Evolutionary conservation across 176 grass and related monocot species (phyloP), one percentile per base, ranked within the genome.

Genomic region (Eleusine indica): DNA sequence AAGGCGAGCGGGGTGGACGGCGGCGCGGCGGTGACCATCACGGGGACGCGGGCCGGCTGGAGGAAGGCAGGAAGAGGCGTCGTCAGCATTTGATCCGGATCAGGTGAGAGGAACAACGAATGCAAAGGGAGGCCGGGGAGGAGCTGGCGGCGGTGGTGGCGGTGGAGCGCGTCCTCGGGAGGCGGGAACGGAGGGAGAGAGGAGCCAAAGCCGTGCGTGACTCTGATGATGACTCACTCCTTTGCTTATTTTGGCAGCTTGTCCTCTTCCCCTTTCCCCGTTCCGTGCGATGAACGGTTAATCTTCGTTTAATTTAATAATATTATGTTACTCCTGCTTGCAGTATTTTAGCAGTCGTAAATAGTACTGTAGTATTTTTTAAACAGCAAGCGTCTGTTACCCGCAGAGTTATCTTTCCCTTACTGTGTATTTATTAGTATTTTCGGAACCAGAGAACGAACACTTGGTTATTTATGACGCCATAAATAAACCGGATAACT

Each of bases 81-180:
- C 21, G 32, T 65, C 2, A 78, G 80, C 37, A 35, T 70, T 43
- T 32, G 67, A n/a, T 74, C 42, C n/a, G 28, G 44, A 17, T 37
- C 41, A 9, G 44, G 43, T 9, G 54, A n/a, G 18, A 19, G 7
- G 58, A 4, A 40, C 43, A 64, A 64, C 5, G 5, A 9, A 29
- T 11, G 44, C 12, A 10, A 11, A 6, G 1, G 14, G 15, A 1
- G 47, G 51, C 3, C 19, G 19, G 15, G 43, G 66, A 10, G 72
- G 74, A 32, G 46, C 29, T 7, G 17, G 72, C 3, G 68, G 69
- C 1, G 44, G 43, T 43, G 76, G 61, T n/a, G 70, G 73, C 32
- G 88, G 79, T 28, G 77, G 67, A 73, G 78, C 86, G 86, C 38
- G 80, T 21, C 80, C 83, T 58, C 49, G 73, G 48, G 71, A 77